These are phyloP conservation scores for Trichomonascus vanleenenianus DNA, from an alignment of 805 yeast genomes.

Conservation along the genomic window DNA sequence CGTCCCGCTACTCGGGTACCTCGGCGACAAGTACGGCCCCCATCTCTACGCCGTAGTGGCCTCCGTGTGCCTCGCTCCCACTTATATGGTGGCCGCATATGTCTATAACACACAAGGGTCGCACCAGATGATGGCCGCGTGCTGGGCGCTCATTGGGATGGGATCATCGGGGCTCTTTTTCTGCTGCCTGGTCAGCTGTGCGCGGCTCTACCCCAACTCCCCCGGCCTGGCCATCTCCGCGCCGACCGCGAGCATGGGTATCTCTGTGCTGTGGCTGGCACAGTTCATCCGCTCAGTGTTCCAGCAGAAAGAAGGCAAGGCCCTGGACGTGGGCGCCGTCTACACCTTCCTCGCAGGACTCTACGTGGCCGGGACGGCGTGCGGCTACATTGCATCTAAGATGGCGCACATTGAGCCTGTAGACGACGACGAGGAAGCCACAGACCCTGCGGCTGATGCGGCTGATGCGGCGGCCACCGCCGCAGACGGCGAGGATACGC, in stretches of 20 bases:
- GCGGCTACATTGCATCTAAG: slow-evolving; percentile 21
- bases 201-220: slow-evolving; percentile 68
- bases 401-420: slow-evolving; percentile 28
- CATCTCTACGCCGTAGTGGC: slow-evolving; percentile 59
- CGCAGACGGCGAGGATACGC: neutral
- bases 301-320: slow-evolving; percentile 15
- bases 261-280: slow-evolving; percentile 69
- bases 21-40: slow-evolving; percentile 84
- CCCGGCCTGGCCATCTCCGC: slow-evolving; percentile 78
- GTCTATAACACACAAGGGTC: slow-evolving; percentile 24
- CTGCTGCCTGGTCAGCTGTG: slow-evolving; percentile 53
- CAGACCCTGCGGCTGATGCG: neutral
- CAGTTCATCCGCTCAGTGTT: slow-evolving; percentile 42
- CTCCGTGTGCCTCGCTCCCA: slow-evolving; percentile 54
- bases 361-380: slow-evolving; percentile 19
- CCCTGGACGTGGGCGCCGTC: slow-evolving; percentile 11
- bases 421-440: slow-evolving; percentile 13
- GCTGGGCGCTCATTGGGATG: slow-evolving; percentile 31
- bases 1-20: slow-evolving; percentile 71
- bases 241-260: slow-evolving; percentile 84
- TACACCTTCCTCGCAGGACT: slow-evolving; percentile 19
- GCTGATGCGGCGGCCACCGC: neutral
- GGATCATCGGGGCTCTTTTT: slow-evolving; percentile 33
- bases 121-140: slow-evolving; percentile 12
- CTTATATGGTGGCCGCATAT: slow-evolving; percentile 47